Evolutionary conservation across 495 filamentous ascomycete genomes (phyloP).

Genomic region (Podospora fimiseda): DNA sequence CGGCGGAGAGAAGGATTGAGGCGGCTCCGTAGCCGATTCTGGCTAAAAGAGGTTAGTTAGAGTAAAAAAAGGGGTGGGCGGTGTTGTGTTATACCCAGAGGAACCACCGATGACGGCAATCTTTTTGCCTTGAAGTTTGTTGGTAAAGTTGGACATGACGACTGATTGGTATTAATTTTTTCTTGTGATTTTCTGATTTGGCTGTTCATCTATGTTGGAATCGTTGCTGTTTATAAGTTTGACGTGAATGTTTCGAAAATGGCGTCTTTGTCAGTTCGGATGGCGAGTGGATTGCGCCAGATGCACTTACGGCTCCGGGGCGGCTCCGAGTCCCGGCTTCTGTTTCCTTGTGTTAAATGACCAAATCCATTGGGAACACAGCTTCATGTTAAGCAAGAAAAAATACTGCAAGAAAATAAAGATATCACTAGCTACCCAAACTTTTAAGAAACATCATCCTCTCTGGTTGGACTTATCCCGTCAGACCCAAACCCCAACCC

Average conservation of each 20-base stretch:
- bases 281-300: background rate
- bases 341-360: background rate
- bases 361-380: background rate
- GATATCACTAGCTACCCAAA: too few relatives aligned
- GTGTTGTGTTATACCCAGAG: constrained; percentile 20
- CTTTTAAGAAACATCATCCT: too few relatives aligned
- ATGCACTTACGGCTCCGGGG: background rate
- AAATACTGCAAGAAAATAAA: too few relatives aligned
- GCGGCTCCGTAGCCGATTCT: constrained; percentile 49
- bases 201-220: background rate
- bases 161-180: background rate
- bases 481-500: too few relatives aligned
- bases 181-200: background rate
- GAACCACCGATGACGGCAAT: constrained; percentile 34
- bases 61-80: background rate
- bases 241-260: background rate
- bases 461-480: too few relatives aligned
- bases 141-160: constrained; percentile 22
- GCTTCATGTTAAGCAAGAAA: too few relatives aligned
- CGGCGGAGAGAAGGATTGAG: constrained; percentile 37
- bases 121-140: constrained; percentile 30
- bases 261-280: background rate
- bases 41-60: background rate
- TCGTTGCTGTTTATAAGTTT: background rate
- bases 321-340: background rate